These are phyloP conservation scores for Curvularia spicifera DNA, from an alignment of 2,329 filamentous ascomycete species.

Conservation along the genomic window DNA sequence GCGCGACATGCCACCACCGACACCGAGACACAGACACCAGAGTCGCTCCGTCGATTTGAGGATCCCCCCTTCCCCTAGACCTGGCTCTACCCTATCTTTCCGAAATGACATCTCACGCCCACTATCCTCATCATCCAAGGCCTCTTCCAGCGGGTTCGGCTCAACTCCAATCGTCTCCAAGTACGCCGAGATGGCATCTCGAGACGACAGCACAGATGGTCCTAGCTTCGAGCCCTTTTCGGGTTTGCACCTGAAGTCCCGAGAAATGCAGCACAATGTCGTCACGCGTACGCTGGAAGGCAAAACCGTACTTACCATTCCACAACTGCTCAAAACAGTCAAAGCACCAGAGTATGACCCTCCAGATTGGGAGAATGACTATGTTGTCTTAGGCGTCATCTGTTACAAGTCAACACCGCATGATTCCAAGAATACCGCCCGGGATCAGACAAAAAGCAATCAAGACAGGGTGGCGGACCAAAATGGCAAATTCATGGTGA, in stretches of 20 bases:
- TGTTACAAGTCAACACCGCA: constrained; percentile 86
- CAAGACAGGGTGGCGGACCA: constrained; percentile 61
- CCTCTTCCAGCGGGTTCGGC: constrained; percentile 31
- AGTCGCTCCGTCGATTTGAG: constrained; percentile 26
- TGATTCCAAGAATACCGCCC: constrained; percentile 59
- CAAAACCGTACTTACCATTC: constrained; percentile 78
- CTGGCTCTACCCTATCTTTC: constrained; percentile 33
- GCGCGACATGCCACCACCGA: constrained; percentile 27
- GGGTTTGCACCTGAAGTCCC: constrained; percentile 78
- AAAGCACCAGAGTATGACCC: constrained; percentile 83
- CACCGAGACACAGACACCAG: constrained; percentile 21
- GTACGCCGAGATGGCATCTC: constrained; percentile 40
- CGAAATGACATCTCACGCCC: constrained; percentile 29
- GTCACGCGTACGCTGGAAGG: constrained; percentile 78
- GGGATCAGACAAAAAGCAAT: constrained; percentile 50
- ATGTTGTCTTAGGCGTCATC: constrained; percentile 86
- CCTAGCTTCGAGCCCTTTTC: constrained; percentile 78
- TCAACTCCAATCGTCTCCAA: constrained; percentile 32
- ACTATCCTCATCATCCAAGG: constrained; percentile 30
- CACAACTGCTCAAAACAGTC: constrained; percentile 79
- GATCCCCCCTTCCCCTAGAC: constrained; percentile 23
- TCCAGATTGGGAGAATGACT: constrained; percentile 82
- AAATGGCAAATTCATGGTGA: constrained; percentile 87
- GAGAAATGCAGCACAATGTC: constrained; percentile 80
- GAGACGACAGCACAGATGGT: constrained; percentile 59